Conservation (phyloP, 2,329 filamentous ascomycete genomes). For the Arthrobotrys sinensis region DNA sequence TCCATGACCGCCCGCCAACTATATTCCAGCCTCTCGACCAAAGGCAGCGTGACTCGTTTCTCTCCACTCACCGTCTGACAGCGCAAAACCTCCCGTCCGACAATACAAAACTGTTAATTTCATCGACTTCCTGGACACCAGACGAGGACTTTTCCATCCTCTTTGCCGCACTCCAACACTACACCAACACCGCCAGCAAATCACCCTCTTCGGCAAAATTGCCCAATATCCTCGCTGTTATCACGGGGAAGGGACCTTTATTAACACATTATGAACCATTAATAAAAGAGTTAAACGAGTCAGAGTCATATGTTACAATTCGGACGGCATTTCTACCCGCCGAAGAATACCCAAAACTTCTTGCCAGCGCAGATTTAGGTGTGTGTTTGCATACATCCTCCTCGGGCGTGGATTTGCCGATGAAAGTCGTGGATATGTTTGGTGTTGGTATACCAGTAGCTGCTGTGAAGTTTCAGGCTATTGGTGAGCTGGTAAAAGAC, state of each 20-base stretch:
- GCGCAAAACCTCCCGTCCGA: conserved; percentile 71
- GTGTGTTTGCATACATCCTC: conserved; percentile 93
- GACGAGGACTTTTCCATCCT: conserved; percentile 95
- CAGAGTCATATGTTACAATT: conserved; percentile 79
- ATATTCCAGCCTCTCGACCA: conserved; percentile 81
- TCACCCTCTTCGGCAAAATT: conserved; percentile 67
- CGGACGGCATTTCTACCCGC: conserved; percentile 87
- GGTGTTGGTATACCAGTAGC: conserved; percentile 91
- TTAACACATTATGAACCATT: conserved; percentile 80
- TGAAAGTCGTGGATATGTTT: conserved; percentile 99
- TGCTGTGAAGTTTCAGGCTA: conserved; percentile 88
- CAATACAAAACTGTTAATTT: conserved; percentile 81
- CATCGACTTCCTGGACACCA: conserved; percentile 96
- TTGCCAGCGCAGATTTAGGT: conserved; percentile 88
- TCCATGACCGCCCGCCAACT: conserved; percentile 88
- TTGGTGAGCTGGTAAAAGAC: conserved; percentile 90
- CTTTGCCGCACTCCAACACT: conserved; percentile 83
- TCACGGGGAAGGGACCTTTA: conserved; percentile 93
- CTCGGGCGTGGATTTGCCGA: conserved; percentile 94
- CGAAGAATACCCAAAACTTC: conserved; percentile 84
- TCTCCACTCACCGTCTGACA: conserved; percentile 78
- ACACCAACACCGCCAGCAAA: conserved; percentile 68
- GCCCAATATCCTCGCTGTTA: conserved; percentile 84
- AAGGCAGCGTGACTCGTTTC: conserved; percentile 73
- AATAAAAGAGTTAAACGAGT: conserved; percentile 74